A percentile compares a stretch with the other conserved stretches of the same genome.
Conservation (phyloP, 2,329 filamentous ascomycete species). For the Aspergillus chevalieri region DNA sequence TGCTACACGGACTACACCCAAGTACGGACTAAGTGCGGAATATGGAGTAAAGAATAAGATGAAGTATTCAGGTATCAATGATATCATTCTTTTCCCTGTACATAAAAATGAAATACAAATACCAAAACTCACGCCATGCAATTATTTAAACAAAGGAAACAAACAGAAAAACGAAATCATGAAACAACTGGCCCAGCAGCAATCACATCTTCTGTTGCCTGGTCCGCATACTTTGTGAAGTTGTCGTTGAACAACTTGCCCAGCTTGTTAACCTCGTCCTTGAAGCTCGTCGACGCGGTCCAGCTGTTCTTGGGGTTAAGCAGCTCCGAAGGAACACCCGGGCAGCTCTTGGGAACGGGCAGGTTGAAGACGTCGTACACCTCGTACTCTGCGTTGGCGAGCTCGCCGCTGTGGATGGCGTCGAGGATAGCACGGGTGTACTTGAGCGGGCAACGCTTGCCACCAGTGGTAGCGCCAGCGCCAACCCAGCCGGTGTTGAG, state of each 20-base stretch:
- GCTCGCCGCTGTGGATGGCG: slow-evolving; percentile 93
- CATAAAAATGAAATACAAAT: background rate
- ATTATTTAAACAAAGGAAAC: slow-evolving; percentile 18
- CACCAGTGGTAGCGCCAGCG: slow-evolving; percentile 80
- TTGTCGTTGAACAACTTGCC: slow-evolving; percentile 88
- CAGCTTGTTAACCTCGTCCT: slow-evolving; percentile 82
- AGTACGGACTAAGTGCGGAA: too few relatives aligned
- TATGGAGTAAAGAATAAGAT: too few relatives aligned
- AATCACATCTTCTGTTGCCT: slow-evolving; percentile 75
- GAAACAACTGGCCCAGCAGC: slow-evolving; percentile 40
- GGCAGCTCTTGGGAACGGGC: slow-evolving; percentile 85
- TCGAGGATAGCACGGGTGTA: slow-evolving; percentile 98
- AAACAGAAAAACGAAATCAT: slow-evolving; percentile 1
- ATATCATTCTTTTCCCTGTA: too few relatives aligned
- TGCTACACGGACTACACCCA: too few relatives aligned
- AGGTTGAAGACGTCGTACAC: slow-evolving; percentile 96
- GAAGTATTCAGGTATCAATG: too few relatives aligned
- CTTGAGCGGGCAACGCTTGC: slow-evolving; percentile 95
- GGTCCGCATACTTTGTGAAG: slow-evolving; percentile 88
- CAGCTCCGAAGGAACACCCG: slow-evolving; percentile 80
- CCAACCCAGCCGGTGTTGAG: slow-evolving; percentile 98
- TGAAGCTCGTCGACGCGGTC: slow-evolving; percentile 78
- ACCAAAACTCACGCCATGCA: slow-evolving; percentile 24
- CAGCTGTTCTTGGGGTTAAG: slow-evolving; percentile 92
- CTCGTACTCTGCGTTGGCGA: slow-evolving; percentile 89